Base-by-base conservation (phyloP, 2,329 filamentous ascomycete species). In the Daldinia eschscholtzii region DNA sequence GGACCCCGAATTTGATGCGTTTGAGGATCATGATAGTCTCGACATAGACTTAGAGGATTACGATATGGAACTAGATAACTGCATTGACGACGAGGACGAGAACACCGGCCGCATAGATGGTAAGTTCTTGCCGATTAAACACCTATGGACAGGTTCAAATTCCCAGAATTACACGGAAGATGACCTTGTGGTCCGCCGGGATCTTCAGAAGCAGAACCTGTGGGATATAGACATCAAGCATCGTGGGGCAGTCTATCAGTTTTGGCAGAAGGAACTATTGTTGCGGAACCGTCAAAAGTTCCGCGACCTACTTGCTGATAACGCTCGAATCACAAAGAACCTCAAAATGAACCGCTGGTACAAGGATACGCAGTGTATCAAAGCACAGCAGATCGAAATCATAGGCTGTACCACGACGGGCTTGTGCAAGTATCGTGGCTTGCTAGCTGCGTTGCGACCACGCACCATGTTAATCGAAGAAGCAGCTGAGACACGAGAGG, bases 341-440 rank as follows among this genome's bases (percentile, higher is more conserved):
- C 79, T 88, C 6, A 88, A 87, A 57, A 84, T 87, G 20, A 85
- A 85, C 15, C 85, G 83, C 28, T 91, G 86, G 84, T 85, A 90
- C 65, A 82, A 83, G 39, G 87, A 93, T 65, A 80, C 85, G 7
- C 73, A 74, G 4, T 75, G 83, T 5, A 76, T 87, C n/a, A 74
- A 73, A 2, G 64, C 70, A 1, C 75, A 79, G 15, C 55, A 73
- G 0, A 78, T 86, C 15, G 80, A 86, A 23, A 83, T 93, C 26
- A 80, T 95, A 3, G 86, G 87, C 37, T 87, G 87, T 57, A 97
- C 93, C 0, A 94, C 92, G 0, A 97, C 93, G 0, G 93, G 93
- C 0, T 77, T 97, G 7, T 91, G 90, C 79, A 97, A 97, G 73
- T 95, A 96, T 68, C 88, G 93, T 3, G 87, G 86, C 0, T 82